Evolutionary conservation across 2,329 filamentous ascomycete species (phyloP), one percentile per base, ranked within the genome.

Genomic region (Canariomyces notabilis): DNA sequence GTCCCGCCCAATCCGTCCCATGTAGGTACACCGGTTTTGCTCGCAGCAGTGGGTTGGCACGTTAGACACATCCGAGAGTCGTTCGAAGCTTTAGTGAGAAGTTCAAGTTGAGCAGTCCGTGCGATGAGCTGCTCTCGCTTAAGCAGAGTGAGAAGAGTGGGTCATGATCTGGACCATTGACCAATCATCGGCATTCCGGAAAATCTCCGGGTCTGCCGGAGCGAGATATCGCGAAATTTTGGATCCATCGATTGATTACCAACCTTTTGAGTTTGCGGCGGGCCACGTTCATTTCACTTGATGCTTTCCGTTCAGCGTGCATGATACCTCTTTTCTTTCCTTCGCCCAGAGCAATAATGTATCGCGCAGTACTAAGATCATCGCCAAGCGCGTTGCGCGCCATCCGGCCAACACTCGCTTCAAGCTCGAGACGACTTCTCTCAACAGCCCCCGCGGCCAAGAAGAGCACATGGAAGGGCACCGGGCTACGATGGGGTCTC

Each of bases 391-490:
- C 70, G 49, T 59, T 69, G 55, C 65, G 66, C 57, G 62, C 65
- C 48, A 56, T 72, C 49, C 68, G 73, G 58, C 62, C 67, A 12
- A 56, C 60, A n/a, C 37, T 69, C 55, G 61, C 65, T 44, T 60
- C 66, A 37, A 65, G 64, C 29, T 66, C 71, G 37, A 69, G 75
- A 53, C 72, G 77, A 54, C 74, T 78, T 52, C 68, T 73, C 52
- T 79, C 75, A 46, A 79, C 78, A 45, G 62, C 69, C 11, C 64
- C 84, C 3, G 74, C 80, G 55, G 72, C 79, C 69, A 81, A 81
- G 70, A 80, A 80, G 59, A 74, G 88, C 64, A 86, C 82, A 64
- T 95, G 88, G 87, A 95, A 90, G 76, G 85, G 82, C 65, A 75
- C 82, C 42, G 76, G 75, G 4, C 64, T 79, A 59, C 79, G 91